phyloP scores from a whole-genome alignment of 768 basidiomycete genomes.

The Rhizopogon roseolus region DNA sequence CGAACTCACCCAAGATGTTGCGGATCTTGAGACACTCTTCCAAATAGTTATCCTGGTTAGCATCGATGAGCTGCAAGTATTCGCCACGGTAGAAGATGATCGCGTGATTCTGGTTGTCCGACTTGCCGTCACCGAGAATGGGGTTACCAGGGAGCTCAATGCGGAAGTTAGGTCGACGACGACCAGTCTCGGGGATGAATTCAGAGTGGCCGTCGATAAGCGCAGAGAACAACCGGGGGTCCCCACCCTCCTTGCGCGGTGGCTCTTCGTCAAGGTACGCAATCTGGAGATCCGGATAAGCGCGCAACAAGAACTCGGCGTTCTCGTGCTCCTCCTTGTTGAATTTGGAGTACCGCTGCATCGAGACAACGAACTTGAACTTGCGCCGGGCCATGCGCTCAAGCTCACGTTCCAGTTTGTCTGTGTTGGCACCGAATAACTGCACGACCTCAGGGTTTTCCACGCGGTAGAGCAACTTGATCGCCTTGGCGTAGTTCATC shows the following conservation, averaged over 20 bases:
- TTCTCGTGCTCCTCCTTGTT: conserved; percentile 99
- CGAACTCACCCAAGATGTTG: conserved; percentile 96
- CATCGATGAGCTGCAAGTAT: conserved; percentile 98
- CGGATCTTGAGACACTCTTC: conserved; percentile 99
- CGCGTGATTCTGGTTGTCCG: conserved; percentile 99
- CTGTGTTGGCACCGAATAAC: conserved; percentile 94
- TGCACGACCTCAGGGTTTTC: conserved; percentile 99
- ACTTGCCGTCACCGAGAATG: conserved; percentile 98
- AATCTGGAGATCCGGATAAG: conserved; percentile 97
- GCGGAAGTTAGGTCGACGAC: conserved; percentile 93
- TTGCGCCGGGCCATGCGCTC: conserved; percentile 97
- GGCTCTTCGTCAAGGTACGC: conserved; percentile 98
- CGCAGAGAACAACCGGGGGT: conserved; percentile 91
- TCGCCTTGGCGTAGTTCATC: conserved; percentile 99
- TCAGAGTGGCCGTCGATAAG: conserved; percentile 98
- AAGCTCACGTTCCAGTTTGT: conserved; percentile 91
- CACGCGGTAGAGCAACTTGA: conserved; percentile 98
- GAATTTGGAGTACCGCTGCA: conserved; percentile 99
- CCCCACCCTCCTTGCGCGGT: conserved; percentile 89
- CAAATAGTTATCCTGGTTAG: conserved; percentile 99
- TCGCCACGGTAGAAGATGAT: conserved; percentile 99
- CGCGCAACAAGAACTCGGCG: conserved; percentile 94
- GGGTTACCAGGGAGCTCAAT: conserved; percentile 99
- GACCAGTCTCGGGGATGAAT: conserved; percentile 83
- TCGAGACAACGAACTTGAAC: conserved; percentile 98